Base-by-base conservation (phyloP, 768 basidiomycete genomes). In the Pleurotus pulmonarius region DNA sequence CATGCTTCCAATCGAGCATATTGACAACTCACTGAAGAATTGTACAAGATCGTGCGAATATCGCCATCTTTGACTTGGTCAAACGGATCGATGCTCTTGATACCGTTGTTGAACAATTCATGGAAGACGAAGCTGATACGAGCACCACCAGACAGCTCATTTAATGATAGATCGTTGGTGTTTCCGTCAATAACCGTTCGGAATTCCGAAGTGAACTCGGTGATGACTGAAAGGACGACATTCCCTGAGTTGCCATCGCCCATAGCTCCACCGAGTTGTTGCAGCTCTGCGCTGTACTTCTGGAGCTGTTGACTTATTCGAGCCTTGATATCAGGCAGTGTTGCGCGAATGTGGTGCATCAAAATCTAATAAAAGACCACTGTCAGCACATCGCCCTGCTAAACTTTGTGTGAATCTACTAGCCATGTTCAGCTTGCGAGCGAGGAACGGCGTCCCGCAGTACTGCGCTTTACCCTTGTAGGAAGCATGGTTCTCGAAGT, bases 71-170 rank as follows among this genome's bases (percentile, higher is more conserved):
- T 97, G 62, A 97, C 93, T 74, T 97, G 94, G 69, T 99, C 97
- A 63, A 98, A 99, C 0, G 97, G 97, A 78, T 99, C 97, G 67
- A 98, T 95, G 59, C 78, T 84, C 78, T 88, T 94, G 70, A 99
- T 83, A 58, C 97, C 97, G 66, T 90, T 95, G 74, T 95, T 97
- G 82, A 91, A 99, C 57, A 98, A 73, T 69, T 99, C 97, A 69
- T 99, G 97, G 80, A 95, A 99, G 53, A 99, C 97, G 67, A 98
- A 99, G 66, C 89, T 92, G 79, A 99, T 98, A 71, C 97, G 86
- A 25, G 97, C 97, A 70, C 97, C 97, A 64, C 97, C 97, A n/a
- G 92, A 93, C 18, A 99, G 82, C 72, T 99, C 97, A 65, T 98
- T 98, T 65, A 97, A 68, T 1, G 91, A 89, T 37, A 98, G 75